Conservation (phyloP, 2,329 filamentous ascomycete species). For the Exophiala sp. region DNA sequence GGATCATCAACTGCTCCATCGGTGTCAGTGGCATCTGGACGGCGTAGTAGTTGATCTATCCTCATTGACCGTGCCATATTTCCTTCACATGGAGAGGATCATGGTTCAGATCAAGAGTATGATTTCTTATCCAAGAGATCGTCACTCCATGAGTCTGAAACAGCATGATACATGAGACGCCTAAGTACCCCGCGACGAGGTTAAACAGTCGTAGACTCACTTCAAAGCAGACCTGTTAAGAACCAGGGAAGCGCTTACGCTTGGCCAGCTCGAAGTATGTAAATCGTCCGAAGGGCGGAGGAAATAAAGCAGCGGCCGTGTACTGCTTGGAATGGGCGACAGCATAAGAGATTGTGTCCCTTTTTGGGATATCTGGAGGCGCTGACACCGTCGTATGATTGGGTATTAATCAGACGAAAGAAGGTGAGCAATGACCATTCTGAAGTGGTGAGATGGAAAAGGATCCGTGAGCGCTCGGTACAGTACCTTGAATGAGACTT, state of each 20-base stretch:
- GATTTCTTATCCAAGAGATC: background rate
- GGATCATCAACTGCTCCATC: background rate
- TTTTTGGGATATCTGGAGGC: no score
- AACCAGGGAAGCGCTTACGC: constrained; percentile 11
- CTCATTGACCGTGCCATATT: constrained; percentile 17
- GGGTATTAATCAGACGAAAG: no score
- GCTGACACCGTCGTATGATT: no score
- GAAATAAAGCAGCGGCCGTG: background rate
- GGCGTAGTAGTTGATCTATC: constrained; percentile 12
- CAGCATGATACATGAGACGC: constrained; percentile 8
- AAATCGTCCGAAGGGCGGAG: no score
- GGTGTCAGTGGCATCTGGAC: background rate
- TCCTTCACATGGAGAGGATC: background rate
- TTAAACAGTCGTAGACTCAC: background rate
- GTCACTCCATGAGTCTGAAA: constrained; percentile 5
- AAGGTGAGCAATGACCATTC: no score
- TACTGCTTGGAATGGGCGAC: background rate
- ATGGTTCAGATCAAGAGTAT: background rate
- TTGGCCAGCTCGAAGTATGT: constrained; percentile 8
- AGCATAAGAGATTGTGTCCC: no score
- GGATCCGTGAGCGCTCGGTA: no score
- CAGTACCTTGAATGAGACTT: no score
- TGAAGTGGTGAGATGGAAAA: no score
- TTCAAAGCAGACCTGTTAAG: background rate
- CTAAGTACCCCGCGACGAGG: background rate